These are phyloP conservation scores for Botryosphaeria dothidea DNA, from an alignment of 2,329 filamentous ascomycete genomes.

Conservation along the genomic window DNA sequence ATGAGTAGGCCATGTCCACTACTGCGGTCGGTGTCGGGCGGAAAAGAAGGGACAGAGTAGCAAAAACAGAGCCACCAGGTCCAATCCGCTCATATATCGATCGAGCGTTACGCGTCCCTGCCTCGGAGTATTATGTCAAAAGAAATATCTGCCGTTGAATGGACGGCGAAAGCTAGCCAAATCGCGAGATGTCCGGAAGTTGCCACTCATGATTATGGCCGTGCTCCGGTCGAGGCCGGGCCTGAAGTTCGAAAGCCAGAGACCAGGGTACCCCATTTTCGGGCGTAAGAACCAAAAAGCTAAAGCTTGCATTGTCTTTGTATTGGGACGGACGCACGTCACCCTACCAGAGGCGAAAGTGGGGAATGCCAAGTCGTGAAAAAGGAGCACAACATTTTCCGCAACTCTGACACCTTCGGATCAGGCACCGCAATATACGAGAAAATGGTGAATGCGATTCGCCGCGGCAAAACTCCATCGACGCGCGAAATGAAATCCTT, in stretches of 20 bases:
- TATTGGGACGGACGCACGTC: not conserved
- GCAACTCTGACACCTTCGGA: slow-evolving; percentile 1
- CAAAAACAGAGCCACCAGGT: not conserved
- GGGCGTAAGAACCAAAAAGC: not conserved
- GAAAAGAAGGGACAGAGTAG: not conserved
- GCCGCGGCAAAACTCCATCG: no score
- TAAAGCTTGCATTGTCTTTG: not conserved
- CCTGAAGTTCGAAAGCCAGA: not conserved
- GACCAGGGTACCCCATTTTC: not conserved
- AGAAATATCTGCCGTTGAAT: not conserved
- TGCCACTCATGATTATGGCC: not conserved
- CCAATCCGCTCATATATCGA: not conserved
- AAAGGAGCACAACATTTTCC: slow-evolving; percentile 2
- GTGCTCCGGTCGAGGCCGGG: not conserved
- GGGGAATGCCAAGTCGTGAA: not conserved
- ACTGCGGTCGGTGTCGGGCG: no score
- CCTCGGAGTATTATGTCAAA: not conserved
- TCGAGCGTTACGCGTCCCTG: not conserved
- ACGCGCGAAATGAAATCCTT: no score
- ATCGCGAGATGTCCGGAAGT: not conserved
- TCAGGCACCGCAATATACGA: not conserved
- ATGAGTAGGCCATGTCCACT: not conserved
- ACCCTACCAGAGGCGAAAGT: not conserved
- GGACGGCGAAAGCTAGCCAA: not conserved
- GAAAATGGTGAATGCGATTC: not conserved